Evolutionary conservation across 2,329 filamentous ascomycete genomes (phyloP).

Genomic region (Colletotrichum sansevieriae): DNA sequence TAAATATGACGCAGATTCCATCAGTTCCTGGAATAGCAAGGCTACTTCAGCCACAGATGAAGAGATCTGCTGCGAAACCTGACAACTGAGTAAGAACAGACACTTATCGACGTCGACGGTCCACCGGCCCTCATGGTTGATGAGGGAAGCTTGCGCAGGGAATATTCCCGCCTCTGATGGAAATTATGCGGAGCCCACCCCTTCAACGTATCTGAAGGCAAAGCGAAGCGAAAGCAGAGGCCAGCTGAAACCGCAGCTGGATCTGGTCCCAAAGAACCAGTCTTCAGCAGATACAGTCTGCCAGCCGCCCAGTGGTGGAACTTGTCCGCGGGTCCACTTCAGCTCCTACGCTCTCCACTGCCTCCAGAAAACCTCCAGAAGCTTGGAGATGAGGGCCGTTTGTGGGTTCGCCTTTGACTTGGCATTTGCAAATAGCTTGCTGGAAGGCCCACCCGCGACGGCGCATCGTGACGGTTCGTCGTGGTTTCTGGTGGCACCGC

Average conservation of each 20-base stretch:
- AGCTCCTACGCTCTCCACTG: conserved; percentile 18
- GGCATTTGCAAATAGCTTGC: conserved; percentile 39
- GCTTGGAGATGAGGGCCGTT: conserved; percentile 32
- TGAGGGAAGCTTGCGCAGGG: conserved; percentile 14
- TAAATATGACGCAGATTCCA: conserved; percentile 37
- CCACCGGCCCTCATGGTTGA: conserved; percentile 1
- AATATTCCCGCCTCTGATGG: conserved; percentile 12
- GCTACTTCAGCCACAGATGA: conserved; percentile 21
- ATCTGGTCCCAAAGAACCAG: conserved; percentile 16
- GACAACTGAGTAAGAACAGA: conserved; percentile 8
- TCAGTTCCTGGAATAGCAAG: conserved; percentile 32
- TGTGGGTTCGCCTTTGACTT: conserved; percentile 25
- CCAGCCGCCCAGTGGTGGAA: conserved; percentile 5
- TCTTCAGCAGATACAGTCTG: conserved; percentile 12
- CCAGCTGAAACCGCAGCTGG: conserved; percentile 14
- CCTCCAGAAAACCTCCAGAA: conserved; percentile 39
- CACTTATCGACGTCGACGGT: conserved; percentile 18
- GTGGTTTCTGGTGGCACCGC: conserved; percentile 22
- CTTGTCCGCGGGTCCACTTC: conserved; percentile 10
- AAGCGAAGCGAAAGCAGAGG: conserved; percentile 27
- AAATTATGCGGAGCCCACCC: conserved; percentile 16
- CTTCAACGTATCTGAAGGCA: conserved; percentile 5
- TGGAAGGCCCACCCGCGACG: conserved; percentile 24
- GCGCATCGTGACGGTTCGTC: neutral
- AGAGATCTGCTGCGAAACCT: conserved; percentile 14